A percentile compares a stretch with the other conserved stretches of the same genome.
Evolutionary conservation across 108 stramenopile species (phyloP).

Genomic region (Skeletonema grethae): DNA sequence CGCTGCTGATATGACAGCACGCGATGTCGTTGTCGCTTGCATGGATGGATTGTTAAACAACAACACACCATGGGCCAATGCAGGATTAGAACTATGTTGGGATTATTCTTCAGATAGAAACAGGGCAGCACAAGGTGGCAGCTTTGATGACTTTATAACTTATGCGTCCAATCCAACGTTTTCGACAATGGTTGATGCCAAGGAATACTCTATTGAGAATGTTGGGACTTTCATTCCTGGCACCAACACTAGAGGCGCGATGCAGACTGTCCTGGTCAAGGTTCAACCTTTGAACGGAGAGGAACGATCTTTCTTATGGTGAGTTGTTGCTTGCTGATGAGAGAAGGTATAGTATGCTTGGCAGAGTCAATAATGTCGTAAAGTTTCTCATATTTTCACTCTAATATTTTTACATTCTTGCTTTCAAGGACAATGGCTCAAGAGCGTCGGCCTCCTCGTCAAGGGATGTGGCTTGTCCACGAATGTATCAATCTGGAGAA

Average conservation of each 20-base stretch:
- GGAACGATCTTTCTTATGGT: constrained; percentile 36
- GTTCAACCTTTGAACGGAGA: constrained; percentile 36
- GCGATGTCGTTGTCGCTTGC: constrained; percentile 58
- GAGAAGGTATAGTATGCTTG: background rate
- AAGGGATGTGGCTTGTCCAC: constrained; percentile 76
- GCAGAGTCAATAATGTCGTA: no score
- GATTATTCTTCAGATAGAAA: constrained; percentile 74
- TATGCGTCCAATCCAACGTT: constrained; percentile 80
- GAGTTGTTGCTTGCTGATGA: background rate
- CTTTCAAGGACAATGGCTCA: constrained; percentile 67
- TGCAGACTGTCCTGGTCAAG: constrained; percentile 72
- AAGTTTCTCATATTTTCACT: no score
- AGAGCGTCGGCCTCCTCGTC: constrained; percentile 79
- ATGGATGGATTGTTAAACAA: constrained; percentile 57
- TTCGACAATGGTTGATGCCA: constrained; percentile 63
- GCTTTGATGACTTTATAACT: constrained; percentile 62
- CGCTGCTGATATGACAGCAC: constrained; percentile 18
- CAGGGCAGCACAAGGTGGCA: constrained; percentile 72
- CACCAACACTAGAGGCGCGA: constrained; percentile 63
- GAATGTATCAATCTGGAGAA: constrained; percentile 74
- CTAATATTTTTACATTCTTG: background rate
- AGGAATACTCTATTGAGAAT: constrained; percentile 45
- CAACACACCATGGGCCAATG: constrained; percentile 44
- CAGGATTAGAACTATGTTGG: constrained; percentile 69
- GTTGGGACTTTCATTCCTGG: constrained; percentile 68